These are phyloP conservation scores for Begonia peltatifolia DNA, from an alignment of 306 rosid genomes.

Conservation along the genomic window DNA sequence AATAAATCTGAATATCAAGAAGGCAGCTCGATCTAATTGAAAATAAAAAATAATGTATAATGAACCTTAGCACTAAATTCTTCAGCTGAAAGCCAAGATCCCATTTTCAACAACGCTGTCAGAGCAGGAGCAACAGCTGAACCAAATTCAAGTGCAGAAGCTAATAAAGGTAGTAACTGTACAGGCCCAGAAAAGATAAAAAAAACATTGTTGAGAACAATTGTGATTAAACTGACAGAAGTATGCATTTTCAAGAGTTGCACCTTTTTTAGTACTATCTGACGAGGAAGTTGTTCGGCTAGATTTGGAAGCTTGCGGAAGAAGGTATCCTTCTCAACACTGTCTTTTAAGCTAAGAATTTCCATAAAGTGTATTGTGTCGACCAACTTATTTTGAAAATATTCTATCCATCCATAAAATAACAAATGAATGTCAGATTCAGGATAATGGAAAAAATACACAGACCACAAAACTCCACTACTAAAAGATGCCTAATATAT, in stretches of 20 bases:
- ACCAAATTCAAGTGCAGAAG: conserved; percentile 98
- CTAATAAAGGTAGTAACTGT: conserved; percentile 95
- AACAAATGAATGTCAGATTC: conserved; percentile 7
- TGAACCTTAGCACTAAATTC: conserved; percentile 73
- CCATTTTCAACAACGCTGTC: conserved; percentile 94
- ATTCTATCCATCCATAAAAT: conserved; percentile 47
- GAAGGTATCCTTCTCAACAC: conserved; percentile 95
- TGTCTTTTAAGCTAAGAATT: conserved; percentile 88
- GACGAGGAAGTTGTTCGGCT: conserved; percentile 97
- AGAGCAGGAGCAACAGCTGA: conserved; percentile 98
- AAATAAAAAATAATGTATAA: conserved; percentile 2
- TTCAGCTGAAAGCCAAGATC: conserved; percentile 82
- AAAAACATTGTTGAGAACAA: conserved; percentile 4
- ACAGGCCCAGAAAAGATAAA: conserved; percentile 19
- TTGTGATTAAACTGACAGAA: not conserved
- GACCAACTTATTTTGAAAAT: conserved; percentile 95
- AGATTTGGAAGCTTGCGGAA: conserved; percentile 98
- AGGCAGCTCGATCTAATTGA: not conserved
- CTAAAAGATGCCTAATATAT: not conserved
- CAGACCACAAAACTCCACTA: not conserved
- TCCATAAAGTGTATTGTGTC: conserved; percentile 99
- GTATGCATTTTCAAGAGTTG: conserved; percentile 10
- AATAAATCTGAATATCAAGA: not conserved
- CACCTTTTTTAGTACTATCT: conserved; percentile 85
- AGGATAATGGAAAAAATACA: conserved; percentile 1